Base-by-base conservation (phyloP, 345 rosid genomes). In the Raphanus sativus region DNA sequence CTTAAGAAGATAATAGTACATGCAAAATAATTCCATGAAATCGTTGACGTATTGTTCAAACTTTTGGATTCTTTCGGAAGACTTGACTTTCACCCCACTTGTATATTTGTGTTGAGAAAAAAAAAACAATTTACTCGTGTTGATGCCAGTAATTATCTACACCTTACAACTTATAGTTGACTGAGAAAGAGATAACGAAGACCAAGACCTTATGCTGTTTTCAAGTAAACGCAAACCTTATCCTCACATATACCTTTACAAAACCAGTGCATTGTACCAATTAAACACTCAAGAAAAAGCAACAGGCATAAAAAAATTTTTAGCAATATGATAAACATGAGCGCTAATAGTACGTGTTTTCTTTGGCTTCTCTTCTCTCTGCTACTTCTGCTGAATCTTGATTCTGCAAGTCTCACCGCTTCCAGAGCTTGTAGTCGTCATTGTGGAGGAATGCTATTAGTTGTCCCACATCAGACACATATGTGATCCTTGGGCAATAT, bases 361-460 rank as follows among this genome's bases (percentile, higher is more conserved):
- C n/a, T 25, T 12, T 58, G 29, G 32, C 4, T 58, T 58, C 62
- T 58, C 62, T 28, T 25, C 2, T 0, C 62, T 28, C 32, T 24
- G 29, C 29, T 9, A 21, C 29, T 62, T 30, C 24, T 65, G 17
- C 7, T 36, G 5, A 65, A 24, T 3, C 9, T 64, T 52, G 62
- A 30, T 33, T 33, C 36, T 33, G 36, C 42, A 36, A 0, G 2
- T 36, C 42, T 36, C 42, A 36, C 11, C 11, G 42, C 2, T 36
- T 36, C 42, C 2, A 29, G 21, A 0, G 1, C 29, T 28, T 28
- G 28, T 26, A 26, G 29, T 28, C 29, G 1, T 0, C 0, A 4
- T 3, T 86, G 89, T 33, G 87, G 89, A 21, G 61, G 72, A 38
- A 54, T 84, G n/a, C n/a, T n/a, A n/a, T n/a, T n/a, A n/a, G n/a